Evolutionary conservation across 306 rosid genomes (phyloP).

Genomic region (Vicia sativa): DNA sequence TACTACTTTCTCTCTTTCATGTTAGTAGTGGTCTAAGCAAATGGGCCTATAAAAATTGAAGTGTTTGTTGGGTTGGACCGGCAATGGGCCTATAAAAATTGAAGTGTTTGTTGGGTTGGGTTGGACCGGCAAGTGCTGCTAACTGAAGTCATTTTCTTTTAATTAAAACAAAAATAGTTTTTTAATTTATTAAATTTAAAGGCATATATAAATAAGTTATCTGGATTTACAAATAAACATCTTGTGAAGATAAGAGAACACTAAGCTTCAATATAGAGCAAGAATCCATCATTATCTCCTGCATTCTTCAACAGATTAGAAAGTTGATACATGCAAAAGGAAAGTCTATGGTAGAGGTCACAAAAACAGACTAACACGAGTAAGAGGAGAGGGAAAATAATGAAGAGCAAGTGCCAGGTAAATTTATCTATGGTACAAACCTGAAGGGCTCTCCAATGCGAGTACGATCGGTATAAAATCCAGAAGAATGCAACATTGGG

Average conservation of each 20-base stretch:
- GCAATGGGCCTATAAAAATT: no score
- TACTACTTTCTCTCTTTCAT: no score
- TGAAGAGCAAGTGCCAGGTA: conserved; percentile 24
- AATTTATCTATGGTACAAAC: conserved; percentile 43
- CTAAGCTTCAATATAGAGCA: background rate
- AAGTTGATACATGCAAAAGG: conserved; percentile 4
- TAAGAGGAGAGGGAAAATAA: conserved; percentile 4
- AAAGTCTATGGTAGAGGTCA: conserved; percentile 8
- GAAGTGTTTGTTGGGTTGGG: no score
- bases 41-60: no score
- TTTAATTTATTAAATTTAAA: no score
- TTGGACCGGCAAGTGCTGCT: no score
- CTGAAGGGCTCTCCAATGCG: conserved; percentile 95
- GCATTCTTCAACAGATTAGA: conserved; percentile 6
- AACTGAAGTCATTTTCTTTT: no score
- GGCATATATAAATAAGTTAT: background rate
- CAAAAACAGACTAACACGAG: conserved; percentile 24
- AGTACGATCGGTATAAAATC: conserved; percentile 78
- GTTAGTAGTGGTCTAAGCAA: no score
- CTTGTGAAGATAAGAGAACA: background rate
- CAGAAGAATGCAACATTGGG: no score
- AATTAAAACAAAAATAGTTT: no score
- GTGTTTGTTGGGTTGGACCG: no score
- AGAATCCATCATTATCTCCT: background rate
- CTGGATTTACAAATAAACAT: conserved; percentile 27